These are phyloP conservation scores for Trematosphaeria pertusa DNA, from an alignment of 2,329 filamentous ascomycete species.

Conservation along the genomic window DNA sequence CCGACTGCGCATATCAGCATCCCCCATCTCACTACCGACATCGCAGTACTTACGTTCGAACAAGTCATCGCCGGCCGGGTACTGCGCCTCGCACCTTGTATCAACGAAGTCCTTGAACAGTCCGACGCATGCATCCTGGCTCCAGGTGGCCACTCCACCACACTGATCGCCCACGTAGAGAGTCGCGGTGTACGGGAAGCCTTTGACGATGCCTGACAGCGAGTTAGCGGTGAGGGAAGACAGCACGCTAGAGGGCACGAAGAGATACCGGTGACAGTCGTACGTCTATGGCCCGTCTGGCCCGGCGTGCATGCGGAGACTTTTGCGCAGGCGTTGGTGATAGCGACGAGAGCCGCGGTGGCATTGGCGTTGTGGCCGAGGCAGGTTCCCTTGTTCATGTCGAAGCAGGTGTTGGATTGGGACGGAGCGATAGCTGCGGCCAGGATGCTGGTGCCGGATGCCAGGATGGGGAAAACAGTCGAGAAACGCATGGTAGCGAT, in stretches of 20 bases:
- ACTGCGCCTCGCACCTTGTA: slow-evolving; percentile 6
- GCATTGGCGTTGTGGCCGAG: slow-evolving; percentile 6
- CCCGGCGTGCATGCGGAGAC: slow-evolving; percentile 11
- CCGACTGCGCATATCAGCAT: slow-evolving; percentile 3
- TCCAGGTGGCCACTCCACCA: slow-evolving; percentile 7
- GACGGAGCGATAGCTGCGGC: neutral
- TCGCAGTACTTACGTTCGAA: neutral
- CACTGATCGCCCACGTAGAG: slow-evolving; percentile 11
- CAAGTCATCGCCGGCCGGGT: neutral
- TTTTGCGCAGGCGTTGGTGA: slow-evolving; percentile 6
- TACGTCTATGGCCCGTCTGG: neutral
- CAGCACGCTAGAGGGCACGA: no score
- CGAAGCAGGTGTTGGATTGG: slow-evolving; percentile 6
- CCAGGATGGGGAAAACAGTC: slow-evolving; percentile 1
- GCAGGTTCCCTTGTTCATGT: slow-evolving; percentile 2
- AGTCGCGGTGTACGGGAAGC: slow-evolving; percentile 13
- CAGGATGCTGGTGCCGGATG: neutral
- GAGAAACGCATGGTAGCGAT: slow-evolving; percentile 6
- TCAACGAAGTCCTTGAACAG: slow-evolving; percentile 11
- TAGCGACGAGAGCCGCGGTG: slow-evolving; percentile 2
- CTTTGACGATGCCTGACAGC: slow-evolving; percentile 6
- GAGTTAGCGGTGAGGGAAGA: no score
- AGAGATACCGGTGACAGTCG: slow-evolving; percentile 1
- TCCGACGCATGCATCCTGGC: slow-evolving; percentile 6
- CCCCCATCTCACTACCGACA: no score